Base-by-base conservation (phyloP, 345 rosid species). In the Hypericum perforatum region DNA sequence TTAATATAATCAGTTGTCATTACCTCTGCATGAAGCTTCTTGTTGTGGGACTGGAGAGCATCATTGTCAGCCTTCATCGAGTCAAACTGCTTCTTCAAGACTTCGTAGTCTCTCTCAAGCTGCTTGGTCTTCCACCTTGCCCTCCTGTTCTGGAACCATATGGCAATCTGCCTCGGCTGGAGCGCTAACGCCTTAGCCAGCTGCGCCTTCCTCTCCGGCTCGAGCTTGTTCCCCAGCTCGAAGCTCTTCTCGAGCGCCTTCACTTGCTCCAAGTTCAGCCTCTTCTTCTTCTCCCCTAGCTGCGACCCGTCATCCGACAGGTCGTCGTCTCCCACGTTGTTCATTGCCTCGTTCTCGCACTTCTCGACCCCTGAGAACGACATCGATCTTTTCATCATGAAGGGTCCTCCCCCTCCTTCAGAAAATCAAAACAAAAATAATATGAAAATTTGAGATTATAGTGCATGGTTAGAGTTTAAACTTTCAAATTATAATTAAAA, bases 341-440 rank as follows among this genome's bases (percentile, higher is more conserved):
- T 66, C 44, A 64, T 22, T 4, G 4, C 52, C 36, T 74, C 87
- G 32, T 22, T 22, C 49, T 72, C 78, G 12, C 74, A 65, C 56
- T 71, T 76, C 16, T 80, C 80, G 43, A 70, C 54, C 45, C 85
- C 95, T 0, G 83, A 77, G 65, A 85, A 80, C 1, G 87, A 85
- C 81, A 80, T 65, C 10, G 95, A 85, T 76, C 85, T 82, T 77
- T 82, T 85, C 83, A 80, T 76, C 87, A 80, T 55, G 70, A 78
- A 80, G 45, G 71, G 73, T 10, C 49, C 62, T 56, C 77, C 81
- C 22, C 76, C 73, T 43, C 81, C 92, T 72, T 58, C 44, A 52
- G 7, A 44, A 10, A 10, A 52, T 39, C 14, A 7, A 53, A 37
- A 11, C 37, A 53, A 15, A 29, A 13, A 9, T 4, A 45, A 39